Evolutionary conservation across 2,329 filamentous ascomycete species (phyloP).

Genomic region (Celoporthe dispersa): DNA sequence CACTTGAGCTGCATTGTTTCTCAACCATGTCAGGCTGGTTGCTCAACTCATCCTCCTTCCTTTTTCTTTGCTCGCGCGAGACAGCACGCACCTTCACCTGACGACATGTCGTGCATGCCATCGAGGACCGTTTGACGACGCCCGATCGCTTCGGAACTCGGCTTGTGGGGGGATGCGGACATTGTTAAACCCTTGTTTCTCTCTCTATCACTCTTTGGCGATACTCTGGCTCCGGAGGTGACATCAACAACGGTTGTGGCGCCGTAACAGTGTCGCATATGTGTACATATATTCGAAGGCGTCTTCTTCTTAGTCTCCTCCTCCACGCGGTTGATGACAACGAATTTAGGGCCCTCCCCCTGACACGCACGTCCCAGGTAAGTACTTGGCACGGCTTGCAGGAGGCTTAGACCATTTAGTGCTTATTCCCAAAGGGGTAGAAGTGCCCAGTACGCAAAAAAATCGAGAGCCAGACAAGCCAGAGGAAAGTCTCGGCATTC

Average conservation of each 20-base stretch:
- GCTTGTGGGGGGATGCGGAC: background rate
- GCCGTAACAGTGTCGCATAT: background rate
- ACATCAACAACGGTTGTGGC: background rate
- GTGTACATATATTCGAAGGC: background rate
- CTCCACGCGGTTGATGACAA: background rate
- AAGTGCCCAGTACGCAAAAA: background rate
- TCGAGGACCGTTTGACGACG: background rate
- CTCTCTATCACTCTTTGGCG: background rate
- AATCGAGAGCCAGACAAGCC: background rate
- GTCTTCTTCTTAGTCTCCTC: background rate
- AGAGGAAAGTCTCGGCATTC: background rate
- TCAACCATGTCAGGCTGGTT: background rate
- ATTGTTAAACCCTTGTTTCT: background rate
- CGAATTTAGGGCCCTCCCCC: background rate
- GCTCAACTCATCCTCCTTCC: background rate
- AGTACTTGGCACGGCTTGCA: background rate
- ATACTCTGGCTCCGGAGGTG: background rate
- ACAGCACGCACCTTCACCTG: conserved; percentile 4
- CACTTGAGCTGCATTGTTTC: conserved; percentile 3
- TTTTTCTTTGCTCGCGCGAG: background rate
- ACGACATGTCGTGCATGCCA: conserved; percentile 8
- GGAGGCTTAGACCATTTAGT: conserved; percentile 4
- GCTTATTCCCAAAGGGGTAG: background rate
- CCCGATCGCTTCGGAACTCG: background rate
- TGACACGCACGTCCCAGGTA: background rate